Evolutionary conservation across 495 filamentous ascomycete species (phyloP).

Genomic region (Tuber magnatum): DNA sequence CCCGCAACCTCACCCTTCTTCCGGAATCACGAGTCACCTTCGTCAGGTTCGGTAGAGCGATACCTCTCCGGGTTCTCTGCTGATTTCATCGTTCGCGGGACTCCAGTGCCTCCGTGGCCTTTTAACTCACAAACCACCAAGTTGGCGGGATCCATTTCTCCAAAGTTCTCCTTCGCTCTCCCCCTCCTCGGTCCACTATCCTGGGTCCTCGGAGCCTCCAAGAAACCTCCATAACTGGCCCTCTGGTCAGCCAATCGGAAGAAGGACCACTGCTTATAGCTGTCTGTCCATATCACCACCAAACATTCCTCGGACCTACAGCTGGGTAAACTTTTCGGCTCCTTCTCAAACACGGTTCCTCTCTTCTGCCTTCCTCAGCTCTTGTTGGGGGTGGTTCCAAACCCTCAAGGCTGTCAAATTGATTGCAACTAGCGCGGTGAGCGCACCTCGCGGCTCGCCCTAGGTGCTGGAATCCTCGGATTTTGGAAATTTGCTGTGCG

Average conservation of each 20-base stretch:
- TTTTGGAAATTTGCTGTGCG: not conserved
- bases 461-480: conserved; percentile 9
- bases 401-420: conserved; percentile 38
- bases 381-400: conserved; percentile 45
- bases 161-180: conserved; percentile 72
- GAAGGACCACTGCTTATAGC: conserved; percentile 12
- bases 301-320: conserved; percentile 17
- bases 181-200: conserved; percentile 86
- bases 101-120: conserved; percentile 37
- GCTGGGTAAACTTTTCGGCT: conserved; percentile 22
- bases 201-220: conserved; percentile 94
- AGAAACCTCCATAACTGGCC: conserved; percentile 91
- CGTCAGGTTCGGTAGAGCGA: conserved; percentile 3
- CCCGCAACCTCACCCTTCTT: not conserved
- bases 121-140: conserved; percentile 59
- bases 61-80: conserved; percentile 11
- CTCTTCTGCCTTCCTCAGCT: conserved; percentile 36
- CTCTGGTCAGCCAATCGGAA: conserved; percentile 40
- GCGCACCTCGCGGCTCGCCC: conserved; percentile 31
- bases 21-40: not conserved
- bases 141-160: conserved; percentile 86
- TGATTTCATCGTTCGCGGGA: conserved; percentile 20
- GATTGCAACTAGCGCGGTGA: conserved; percentile 29
- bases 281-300: conserved; percentile 11
- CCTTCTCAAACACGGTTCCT: conserved; percentile 17